Evolutionary conservation across 202 grass and related monocot species (phyloP).

Genomic region (Carex arenaria): DNA sequence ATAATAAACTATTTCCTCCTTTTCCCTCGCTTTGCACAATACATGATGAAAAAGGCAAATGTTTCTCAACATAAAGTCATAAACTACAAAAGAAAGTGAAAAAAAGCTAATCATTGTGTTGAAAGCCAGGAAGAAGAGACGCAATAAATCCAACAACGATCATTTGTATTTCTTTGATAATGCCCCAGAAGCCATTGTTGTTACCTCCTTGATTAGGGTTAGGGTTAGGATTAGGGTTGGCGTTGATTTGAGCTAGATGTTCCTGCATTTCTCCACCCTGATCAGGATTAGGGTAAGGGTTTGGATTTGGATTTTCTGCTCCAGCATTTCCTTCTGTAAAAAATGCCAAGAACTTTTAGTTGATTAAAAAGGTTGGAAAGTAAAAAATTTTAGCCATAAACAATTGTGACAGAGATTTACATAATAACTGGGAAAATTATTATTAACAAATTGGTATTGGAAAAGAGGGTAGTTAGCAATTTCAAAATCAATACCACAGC

Average conservation of each 20-base stretch:
- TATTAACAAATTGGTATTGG: background rate
- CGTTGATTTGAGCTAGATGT: constrained; percentile 42
- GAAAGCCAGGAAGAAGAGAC: constrained; percentile 89
- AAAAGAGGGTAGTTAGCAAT: background rate
- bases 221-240: constrained; percentile 21
- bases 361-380: background rate
- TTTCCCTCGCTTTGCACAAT: background rate
- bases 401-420: background rate
- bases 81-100: background rate
- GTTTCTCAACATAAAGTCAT: background rate
- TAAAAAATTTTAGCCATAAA: background rate
- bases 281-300: constrained; percentile 47
- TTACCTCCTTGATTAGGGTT: constrained; percentile 42
- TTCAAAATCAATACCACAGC: background rate
- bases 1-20: background rate
- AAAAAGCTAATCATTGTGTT: constrained; percentile 70
- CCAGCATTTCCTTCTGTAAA: constrained; percentile 36
- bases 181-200: constrained; percentile 51
- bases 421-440: background rate
- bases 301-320: constrained; percentile 30
- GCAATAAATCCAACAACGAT: constrained; percentile 78
- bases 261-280: constrained; percentile 64
- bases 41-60: background rate
- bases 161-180: constrained; percentile 88
- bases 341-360: background rate